Base-by-base conservation (phyloP, 805 yeast genomes). In the Ascoidea rubescens region DNA sequence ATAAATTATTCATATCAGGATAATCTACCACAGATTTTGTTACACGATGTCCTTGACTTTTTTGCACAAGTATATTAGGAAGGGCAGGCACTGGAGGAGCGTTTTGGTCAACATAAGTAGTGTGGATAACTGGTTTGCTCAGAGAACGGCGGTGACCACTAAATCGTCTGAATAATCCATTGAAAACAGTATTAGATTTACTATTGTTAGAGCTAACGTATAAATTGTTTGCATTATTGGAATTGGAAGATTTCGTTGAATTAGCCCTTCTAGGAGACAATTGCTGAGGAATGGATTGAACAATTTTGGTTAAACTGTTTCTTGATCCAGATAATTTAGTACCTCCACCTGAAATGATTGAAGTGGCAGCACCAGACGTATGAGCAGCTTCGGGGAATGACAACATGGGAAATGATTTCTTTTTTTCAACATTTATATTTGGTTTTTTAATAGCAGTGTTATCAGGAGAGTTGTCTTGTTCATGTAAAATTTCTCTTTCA, bases 321-420 rank as follows among this genome's bases (percentile, higher is more conserved):
- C 12, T 42, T 10, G 33, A n/a, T 46, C 21, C 48, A 4, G 52
- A 6, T 43, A 12, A 2, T 37, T 30, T 21, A 28, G 51, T 31
- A 37, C 30, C 46, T 8, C 14, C 33, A 31, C 31, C 43, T 37
- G 43, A 37, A 37, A 37, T 14, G 14, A 37, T 37, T 10, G 43
- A 37, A 10, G 43, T 8, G 14, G 53, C 17, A 44, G 49, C 48
- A 14, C 58, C 55, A 4, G 72, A 67, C 1, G 73, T 65, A 52
- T 71, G 72, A 1, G 77, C 78, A 6, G 79, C 69, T 53, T 67
- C 66, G 21, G 71, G 71, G 52, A 62, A 65, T 17, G 68, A 46
- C 17, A 66, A 52, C 4, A 61, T 60, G 5, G 70, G 54, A 30
- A 50, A 52, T 62, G 56, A 68, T 62, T 14, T 21, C 28, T 21